Base-by-base conservation (phyloP, 2,329 filamentous ascomycete genomes). In the Cladosporium sp. region DNA sequence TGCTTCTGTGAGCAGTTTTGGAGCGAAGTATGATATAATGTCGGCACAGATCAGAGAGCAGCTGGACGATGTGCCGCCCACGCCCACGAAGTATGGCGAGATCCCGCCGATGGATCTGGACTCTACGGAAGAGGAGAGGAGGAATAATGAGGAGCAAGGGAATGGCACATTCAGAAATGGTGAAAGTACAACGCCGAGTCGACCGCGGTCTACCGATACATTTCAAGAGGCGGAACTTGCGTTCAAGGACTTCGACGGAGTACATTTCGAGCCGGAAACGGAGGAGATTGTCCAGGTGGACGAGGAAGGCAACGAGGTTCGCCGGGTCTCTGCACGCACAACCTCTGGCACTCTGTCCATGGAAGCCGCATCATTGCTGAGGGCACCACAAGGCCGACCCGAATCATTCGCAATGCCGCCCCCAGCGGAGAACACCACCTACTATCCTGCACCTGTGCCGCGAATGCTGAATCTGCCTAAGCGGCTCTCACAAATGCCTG, bases 381-480 rank as follows among this genome's bases (percentile, higher is more conserved):
- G 44, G 50, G 59, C 50, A 51, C 63, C 47, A 51, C 65, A n/a
- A 15, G 57, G 56, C 36, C 67, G 72, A 47, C 73, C 81, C 9
- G 76, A 79, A 54, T 82, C 82, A 1, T 85, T 83, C 65, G 70
- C 81, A 4, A 47, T 61, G 60, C 81, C 82, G 1, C 74, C 78
- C 20, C 85, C 85, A 1, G 85, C 83, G 4, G 83, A 92, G 58
- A 77, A 84, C 59, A 96, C 97, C 88, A 82, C 96, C 8, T 97
- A 86, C 70, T 99, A 99, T 67, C 93, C 93, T 12, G 93, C 93
- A 3, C 91, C 89, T 1, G 93, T 99, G 2, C 93, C 93, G 3
- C 85, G 87, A 55, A 91, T 95, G 84, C 78, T 99, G 51, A 97
- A 96, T 61, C 73, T 99, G 11, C 93, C 93, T 1, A 89, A 90